Base-by-base conservation (phyloP, 352 stramenopile genomes). In the Phytophthora hibernalis region DNA sequence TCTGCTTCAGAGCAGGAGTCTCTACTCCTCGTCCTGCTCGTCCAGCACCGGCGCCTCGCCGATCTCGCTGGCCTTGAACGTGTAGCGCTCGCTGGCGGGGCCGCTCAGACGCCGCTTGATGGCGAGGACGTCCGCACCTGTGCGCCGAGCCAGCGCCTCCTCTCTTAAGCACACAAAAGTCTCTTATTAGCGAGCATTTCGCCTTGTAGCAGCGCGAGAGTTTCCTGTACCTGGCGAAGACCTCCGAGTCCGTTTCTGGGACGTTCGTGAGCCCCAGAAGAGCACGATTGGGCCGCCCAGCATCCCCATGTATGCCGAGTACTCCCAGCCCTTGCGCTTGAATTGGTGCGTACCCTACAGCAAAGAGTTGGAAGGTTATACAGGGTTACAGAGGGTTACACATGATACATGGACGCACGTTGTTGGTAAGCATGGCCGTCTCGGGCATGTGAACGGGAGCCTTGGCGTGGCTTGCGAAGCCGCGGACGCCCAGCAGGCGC, bases 381-480 rank as follows among this genome's bases (percentile, higher is more conserved):
- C 4, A 12, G 50, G 40, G 18, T 38, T 42, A 15, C 12, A 28
- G 9, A 5, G 2, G 20, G n/a, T n/a, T n/a, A 26, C 2, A 13
- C 1, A 26, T n/a, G 42, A 21, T 13, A 8, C 2, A 11, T 16
- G 2, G 3, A 81, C 82, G 67, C 74, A 95, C 87, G 67, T 96
- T 92, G 72, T 91, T 92, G 33, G 85, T 94, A 56, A 96, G 65
- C 87, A 96, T 96, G 40, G 87, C 80, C 2, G 85, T 96, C 84
- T 96, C 87, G 1, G 87, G 83, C 84, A 95, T 95, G 68, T 87
- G 75, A 52, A 93, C 76, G 56, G 89, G 82, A 33, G 70, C 70
- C 61, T 87, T 83, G 40, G 54, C 62, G 63, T 77, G 67, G 42
- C 59, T 84, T 47, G 80, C 78, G 68, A 93, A 90, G 68, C 73